These are phyloP conservation scores for Mallotus repandus DNA, from an alignment of 441 rosid species.

Conservation along the genomic window DNA sequence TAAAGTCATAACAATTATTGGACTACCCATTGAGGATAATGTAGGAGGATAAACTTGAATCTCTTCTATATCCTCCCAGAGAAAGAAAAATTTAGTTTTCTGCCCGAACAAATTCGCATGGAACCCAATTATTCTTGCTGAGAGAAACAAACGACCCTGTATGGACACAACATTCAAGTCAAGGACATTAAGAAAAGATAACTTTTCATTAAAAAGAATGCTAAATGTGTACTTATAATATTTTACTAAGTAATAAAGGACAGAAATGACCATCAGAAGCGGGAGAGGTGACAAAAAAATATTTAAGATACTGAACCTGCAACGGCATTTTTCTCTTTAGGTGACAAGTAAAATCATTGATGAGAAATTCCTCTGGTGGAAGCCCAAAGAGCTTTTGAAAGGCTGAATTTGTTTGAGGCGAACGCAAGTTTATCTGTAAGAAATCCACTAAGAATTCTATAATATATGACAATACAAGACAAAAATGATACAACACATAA, in stretches of 20 bases:
- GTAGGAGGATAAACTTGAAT: slow-evolving; percentile 75
- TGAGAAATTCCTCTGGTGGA: slow-evolving; percentile 93
- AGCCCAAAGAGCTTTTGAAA: slow-evolving; percentile 96
- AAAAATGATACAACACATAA: slow-evolving; percentile 7
- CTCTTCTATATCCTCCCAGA: slow-evolving; percentile 97
- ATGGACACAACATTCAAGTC: slow-evolving; percentile 23
- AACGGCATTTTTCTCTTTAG: slow-evolving; percentile 88
- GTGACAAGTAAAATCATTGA: slow-evolving; percentile 97
- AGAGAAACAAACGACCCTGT: slow-evolving; percentile 93
- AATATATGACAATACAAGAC: slow-evolving; percentile 17
- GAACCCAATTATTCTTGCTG: slow-evolving; percentile 92
- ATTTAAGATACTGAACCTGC: slow-evolving; percentile 57
- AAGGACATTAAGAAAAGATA: slow-evolving; percentile 7
- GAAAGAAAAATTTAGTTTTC: slow-evolving; percentile 90
- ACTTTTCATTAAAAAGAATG: background rate
- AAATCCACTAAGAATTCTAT: slow-evolving; percentile 12
- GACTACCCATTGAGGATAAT: slow-evolving; percentile 95
- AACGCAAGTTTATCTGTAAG: slow-evolving; percentile 77
- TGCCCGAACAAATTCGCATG: slow-evolving; percentile 87
- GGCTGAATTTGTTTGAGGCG: slow-evolving; percentile 96
- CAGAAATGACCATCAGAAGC: slow-evolving; percentile 8
- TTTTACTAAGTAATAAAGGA: slow-evolving; percentile 2
- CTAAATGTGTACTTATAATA: background rate
- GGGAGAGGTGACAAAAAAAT: background rate
- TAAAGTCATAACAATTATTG: slow-evolving; percentile 74